Conservation (phyloP, 768 basidiomycete species). For the Lactarius evosmus region DNA sequence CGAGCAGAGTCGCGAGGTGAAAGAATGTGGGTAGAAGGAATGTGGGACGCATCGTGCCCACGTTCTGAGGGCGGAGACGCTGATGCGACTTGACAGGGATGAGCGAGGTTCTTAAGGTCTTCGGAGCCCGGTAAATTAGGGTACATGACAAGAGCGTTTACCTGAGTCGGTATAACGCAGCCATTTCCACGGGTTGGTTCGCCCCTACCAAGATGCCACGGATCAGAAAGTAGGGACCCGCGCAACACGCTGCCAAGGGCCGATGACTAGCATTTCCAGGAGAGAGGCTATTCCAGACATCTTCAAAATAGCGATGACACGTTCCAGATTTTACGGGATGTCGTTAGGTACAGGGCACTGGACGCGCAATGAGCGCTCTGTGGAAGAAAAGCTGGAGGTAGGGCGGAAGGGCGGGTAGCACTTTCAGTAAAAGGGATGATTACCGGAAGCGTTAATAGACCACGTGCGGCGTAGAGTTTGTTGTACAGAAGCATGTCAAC, state of each 20-base stretch:
- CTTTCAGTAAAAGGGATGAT: slow-evolving; percentile 5
- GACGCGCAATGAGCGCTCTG: not conserved
- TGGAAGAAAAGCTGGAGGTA: not conserved
- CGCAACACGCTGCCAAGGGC: slow-evolving; percentile 4
- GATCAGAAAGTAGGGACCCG: slow-evolving; percentile 7
- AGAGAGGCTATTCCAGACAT: slow-evolving; percentile 3
- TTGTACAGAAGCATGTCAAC: slow-evolving; percentile 21
- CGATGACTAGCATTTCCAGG: slow-evolving; percentile 14
- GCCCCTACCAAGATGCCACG: not conserved
- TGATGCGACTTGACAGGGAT: not conserved
- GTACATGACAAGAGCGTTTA: slow-evolving; percentile 1
- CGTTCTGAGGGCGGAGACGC: slow-evolving; percentile 12
- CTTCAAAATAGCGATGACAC: slow-evolving; percentile 4
- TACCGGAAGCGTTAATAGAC: slow-evolving; percentile 6
- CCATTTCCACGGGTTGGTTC: not conserved
- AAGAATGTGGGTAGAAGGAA: slow-evolving; percentile 9
- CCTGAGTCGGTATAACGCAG: not conserved
- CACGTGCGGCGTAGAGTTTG: slow-evolving; percentile 16
- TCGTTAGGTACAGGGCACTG: slow-evolving; percentile 7
- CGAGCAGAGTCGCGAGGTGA: slow-evolving; percentile 2
- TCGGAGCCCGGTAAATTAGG: slow-evolving; percentile 4
- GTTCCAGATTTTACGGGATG: slow-evolving; percentile 12
- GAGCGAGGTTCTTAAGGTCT: slow-evolving; percentile 17
- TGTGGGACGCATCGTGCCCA: slow-evolving; percentile 22
- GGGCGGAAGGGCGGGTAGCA: slow-evolving; percentile 3